phyloP scores from a whole-genome alignment of 495 filamentous ascomycete species.

The Trichoderma virens region DNA sequence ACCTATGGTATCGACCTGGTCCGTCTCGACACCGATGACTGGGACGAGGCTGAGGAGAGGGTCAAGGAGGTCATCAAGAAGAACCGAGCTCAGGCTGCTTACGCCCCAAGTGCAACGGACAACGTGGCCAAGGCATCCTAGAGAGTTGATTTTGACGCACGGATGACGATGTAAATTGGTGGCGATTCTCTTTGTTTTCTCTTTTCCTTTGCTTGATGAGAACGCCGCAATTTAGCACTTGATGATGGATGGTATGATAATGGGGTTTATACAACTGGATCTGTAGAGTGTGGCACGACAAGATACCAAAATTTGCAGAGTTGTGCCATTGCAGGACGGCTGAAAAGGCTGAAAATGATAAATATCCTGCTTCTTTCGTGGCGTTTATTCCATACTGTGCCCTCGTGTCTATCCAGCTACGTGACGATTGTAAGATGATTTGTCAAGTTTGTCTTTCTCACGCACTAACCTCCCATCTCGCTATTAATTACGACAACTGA shows the following conservation, averaged over 20 bases:
- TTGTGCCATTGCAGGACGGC: neutral
- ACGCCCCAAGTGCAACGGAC: conserved; percentile 30
- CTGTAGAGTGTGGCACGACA: neutral
- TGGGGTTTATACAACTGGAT: conserved; percentile 1
- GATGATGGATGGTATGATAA: neutral
- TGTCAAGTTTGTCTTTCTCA: neutral
- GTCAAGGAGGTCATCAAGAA: conserved; percentile 82
- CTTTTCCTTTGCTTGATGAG: neutral
- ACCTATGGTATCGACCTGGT: conserved; percentile 54
- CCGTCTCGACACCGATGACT: conserved; percentile 53
- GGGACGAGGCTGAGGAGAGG: conserved; percentile 76
- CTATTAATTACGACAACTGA: neutral
- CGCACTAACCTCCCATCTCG: neutral
- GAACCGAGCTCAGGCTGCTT: conserved; percentile 58
- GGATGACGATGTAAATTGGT: conserved; percentile 2
- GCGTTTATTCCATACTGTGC: neutral
- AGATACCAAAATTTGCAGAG: conserved; percentile 2
- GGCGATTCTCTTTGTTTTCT: neutral
- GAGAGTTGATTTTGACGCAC: neutral
- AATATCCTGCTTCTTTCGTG: neutral
- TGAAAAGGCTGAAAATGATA: neutral
- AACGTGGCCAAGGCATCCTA: neutral
- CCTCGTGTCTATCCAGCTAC: neutral
- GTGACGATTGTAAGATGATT: neutral
- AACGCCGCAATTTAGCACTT: neutral